Base-by-base conservation (phyloP, 1,139 yeast genomes). In the Kodamaea arcana region DNA sequence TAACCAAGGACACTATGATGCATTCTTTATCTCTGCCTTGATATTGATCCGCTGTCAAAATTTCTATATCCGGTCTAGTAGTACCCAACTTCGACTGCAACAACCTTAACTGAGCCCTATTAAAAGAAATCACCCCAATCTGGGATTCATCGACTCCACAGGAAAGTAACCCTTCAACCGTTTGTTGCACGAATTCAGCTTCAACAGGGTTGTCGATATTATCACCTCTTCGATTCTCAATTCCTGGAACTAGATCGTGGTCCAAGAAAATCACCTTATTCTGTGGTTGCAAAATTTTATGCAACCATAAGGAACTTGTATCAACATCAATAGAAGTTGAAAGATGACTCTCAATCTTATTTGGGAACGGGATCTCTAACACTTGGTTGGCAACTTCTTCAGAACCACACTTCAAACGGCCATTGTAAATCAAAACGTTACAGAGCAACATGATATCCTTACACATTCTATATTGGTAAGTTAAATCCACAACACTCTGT, bases 21-120 rank as follows among this genome's bases (percentile, higher is more conserved):
- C 95, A 82, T 33, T 88, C 94, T 55, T 88, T 92, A 55, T 94
- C 99, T 37, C 97, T 72, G 0, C 98, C 99, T 59, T 94, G 98
- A 46, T 84, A 92, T 45, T 86, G 92, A 56, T 94, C 99, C 0
- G 97, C 97, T 0, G 98, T 94, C 41, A 92, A 64, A 17, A 86
- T 72, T 47, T 92, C 97, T 26, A 92, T 62, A 0, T 67, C 73
- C 3, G 58, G 53, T 13, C 63, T 56, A 2, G 54, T 52, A 0
- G 55, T 42, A 27, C 83, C 62, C 20, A 62, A 56, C 11, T 72
- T 64, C 30, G 67, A 66, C 14, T 25, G 28, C 32, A 87, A 61
- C 9, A 78, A 56, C 24, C 76, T 59, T 30, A 92, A 60, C 52
- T 92, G 99, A 0, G 92, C 85, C 29, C 95, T 68, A 55, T 94